These are phyloP conservation scores for Boletus smithii DNA, from an alignment of 1,284 basidiomycete species.

Conservation along the genomic window DNA sequence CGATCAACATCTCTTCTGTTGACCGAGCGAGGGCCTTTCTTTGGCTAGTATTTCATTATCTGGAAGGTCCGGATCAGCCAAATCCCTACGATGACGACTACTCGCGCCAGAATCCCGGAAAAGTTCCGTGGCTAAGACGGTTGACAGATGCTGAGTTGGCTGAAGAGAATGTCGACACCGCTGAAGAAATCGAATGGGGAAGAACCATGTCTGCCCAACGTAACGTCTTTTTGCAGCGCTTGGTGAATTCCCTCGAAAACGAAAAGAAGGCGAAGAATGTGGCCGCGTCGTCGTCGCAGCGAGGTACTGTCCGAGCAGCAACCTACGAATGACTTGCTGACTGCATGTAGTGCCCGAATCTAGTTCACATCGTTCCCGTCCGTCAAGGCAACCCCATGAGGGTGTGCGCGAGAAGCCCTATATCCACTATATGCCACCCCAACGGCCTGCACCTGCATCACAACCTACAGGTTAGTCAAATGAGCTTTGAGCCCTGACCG, in stretches of 20 bases:
- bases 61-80: slow-evolving; percentile 53
- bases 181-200: slow-evolving; percentile 66
- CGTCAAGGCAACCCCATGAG: slow-evolving; percentile 24
- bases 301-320: slow-evolving; percentile 20
- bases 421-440: slow-evolving; percentile 38
- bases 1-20: slow-evolving; percentile 63
- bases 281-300: slow-evolving; percentile 21
- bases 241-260: slow-evolving; percentile 46
- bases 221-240: slow-evolving; percentile 59
- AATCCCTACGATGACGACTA: slow-evolving; percentile 69
- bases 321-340: slow-evolving; percentile 11
- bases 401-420: slow-evolving; percentile 39
- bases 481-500: background rate
- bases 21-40: slow-evolving; percentile 76
- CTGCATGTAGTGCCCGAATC: slow-evolving; percentile 21
- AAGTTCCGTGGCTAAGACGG: slow-evolving; percentile 52
- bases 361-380: slow-evolving; percentile 28
- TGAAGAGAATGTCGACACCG: slow-evolving; percentile 65
- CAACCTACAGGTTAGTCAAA: slow-evolving; percentile 23
- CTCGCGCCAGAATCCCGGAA: slow-evolving; percentile 46
- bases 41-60: slow-evolving; percentile 76
- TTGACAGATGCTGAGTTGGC: slow-evolving; percentile 48
- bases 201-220: slow-evolving; percentile 62
- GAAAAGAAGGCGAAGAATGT: slow-evolving; percentile 46
- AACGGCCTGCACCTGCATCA: slow-evolving; percentile 17